phyloP scores from a whole-genome alignment of 1,284 basidiomycete species.

The Puccinia horiana region DNA sequence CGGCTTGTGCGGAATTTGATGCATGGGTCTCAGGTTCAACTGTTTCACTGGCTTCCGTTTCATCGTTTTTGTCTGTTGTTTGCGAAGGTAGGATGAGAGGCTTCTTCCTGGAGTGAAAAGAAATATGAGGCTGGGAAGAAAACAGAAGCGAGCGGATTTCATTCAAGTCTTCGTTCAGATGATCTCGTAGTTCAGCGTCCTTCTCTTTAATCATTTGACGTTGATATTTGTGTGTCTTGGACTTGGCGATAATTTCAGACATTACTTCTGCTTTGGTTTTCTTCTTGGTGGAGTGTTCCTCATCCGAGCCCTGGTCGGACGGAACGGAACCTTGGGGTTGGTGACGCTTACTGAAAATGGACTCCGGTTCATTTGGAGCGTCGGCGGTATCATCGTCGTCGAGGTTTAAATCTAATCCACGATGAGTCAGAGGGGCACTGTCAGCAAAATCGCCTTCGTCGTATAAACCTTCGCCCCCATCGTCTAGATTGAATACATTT shows the following conservation, averaged over 20 bases:
- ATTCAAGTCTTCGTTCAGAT: slow-evolving; percentile 85
- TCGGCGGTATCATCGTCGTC: slow-evolving; percentile 57
- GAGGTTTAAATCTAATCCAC: slow-evolving; percentile 58
- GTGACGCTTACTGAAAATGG: slow-evolving; percentile 50
- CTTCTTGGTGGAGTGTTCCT: slow-evolving; percentile 64
- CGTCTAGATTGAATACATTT: slow-evolving; percentile 79
- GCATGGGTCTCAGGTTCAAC: slow-evolving; percentile 29
- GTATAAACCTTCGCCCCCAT: slow-evolving; percentile 74
- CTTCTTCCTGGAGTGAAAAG: slow-evolving; percentile 50
- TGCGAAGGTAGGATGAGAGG: neutral
- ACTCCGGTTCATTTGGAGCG: slow-evolving; percentile 51
- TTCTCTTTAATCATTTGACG: slow-evolving; percentile 84
- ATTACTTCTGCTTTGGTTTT: slow-evolving; percentile 95
- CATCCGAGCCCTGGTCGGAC: slow-evolving; percentile 62
- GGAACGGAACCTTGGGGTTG: slow-evolving; percentile 47
- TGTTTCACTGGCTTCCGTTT: slow-evolving; percentile 20
- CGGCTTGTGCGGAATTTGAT: slow-evolving; percentile 22
- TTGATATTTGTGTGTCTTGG: slow-evolving; percentile 87
- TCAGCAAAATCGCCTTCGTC: slow-evolving; percentile 52
- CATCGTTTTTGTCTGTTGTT: neutral
- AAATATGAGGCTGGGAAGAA: slow-evolving; percentile 58
- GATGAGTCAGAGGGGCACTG: slow-evolving; percentile 56
- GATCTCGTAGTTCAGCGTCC: slow-evolving; percentile 80
- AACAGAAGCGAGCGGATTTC: slow-evolving; percentile 70
- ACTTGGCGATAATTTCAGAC: slow-evolving; percentile 96